A percentile compares a stretch with the other conserved stretches of the same genome.
These are phyloP conservation scores for Salvia splendens DNA, from an alignment of 257 asterid species.

Conservation along the genomic window DNA sequence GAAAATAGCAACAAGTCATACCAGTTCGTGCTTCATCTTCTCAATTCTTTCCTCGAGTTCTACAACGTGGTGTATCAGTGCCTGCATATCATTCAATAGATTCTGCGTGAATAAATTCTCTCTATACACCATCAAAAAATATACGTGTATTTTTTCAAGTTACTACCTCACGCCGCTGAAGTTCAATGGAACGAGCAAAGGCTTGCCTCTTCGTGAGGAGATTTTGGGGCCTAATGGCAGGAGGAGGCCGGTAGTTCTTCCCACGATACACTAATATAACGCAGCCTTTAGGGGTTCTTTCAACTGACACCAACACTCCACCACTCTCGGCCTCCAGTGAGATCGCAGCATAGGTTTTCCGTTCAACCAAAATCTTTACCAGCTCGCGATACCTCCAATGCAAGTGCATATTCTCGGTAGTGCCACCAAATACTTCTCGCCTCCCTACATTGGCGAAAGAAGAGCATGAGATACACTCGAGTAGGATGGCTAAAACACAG, in stretches of 20 bases:
- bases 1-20: slow-evolving; percentile 34
- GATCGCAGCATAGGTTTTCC: slow-evolving; percentile 64
- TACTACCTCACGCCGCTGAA: slow-evolving; percentile 87
- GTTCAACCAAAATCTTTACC: slow-evolving; percentile 72
- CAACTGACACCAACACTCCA: slow-evolving; percentile 82
- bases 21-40: slow-evolving; percentile 67
- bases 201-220: slow-evolving; percentile 91
- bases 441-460: slow-evolving; percentile 56
- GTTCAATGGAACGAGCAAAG: slow-evolving; percentile 84
- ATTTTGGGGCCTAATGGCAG: slow-evolving; percentile 60
- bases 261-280: slow-evolving; percentile 83
- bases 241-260: slow-evolving; percentile 78
- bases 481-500: not conserved
- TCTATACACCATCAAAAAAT: not conserved
- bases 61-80: slow-evolving; percentile 71
- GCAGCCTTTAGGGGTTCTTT: slow-evolving; percentile 67
- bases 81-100: slow-evolving; percentile 45
- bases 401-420: slow-evolving; percentile 89
- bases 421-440: slow-evolving; percentile 83
- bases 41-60: slow-evolving; percentile 64
- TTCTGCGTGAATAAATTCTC: slow-evolving; percentile 15
- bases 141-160: not conserved
- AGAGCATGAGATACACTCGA: slow-evolving; percentile 15
- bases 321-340: slow-evolving; percentile 94
- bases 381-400: slow-evolving; percentile 95